phyloP scores from a whole-genome alignment of 139 green algal species.

The Auxenochlorella protothecoides region DNA sequence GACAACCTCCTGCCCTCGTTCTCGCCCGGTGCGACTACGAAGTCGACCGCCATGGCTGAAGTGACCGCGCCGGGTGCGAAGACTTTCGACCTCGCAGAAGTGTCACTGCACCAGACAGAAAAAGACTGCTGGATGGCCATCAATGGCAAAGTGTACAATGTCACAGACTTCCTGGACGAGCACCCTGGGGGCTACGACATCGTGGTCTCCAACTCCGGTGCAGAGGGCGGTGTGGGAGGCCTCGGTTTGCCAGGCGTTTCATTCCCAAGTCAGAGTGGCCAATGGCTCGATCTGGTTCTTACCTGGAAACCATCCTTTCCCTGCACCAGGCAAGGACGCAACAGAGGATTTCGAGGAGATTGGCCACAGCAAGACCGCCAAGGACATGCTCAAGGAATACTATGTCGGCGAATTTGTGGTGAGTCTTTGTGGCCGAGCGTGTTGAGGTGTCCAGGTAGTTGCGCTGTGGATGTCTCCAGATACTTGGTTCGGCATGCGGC shows the following conservation, averaged over 20 bases:
- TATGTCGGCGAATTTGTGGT: constrained; percentile 62
- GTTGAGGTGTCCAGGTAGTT: no score
- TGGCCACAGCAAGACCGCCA: constrained; percentile 69
- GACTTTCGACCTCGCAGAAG: constrained; percentile 37
- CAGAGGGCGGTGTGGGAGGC: background rate
- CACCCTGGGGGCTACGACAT: constrained; percentile 73
- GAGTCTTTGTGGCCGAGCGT: background rate
- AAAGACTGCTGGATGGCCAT: constrained; percentile 76
- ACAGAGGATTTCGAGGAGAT: constrained; percentile 89
- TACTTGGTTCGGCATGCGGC: no score
- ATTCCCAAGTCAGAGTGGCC: background rate
- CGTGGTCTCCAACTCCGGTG: constrained; percentile 52
- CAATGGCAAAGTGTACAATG: constrained; percentile 75
- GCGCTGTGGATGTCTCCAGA: no score
- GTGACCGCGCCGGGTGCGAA: constrained; percentile 5
- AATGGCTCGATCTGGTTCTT: no score
- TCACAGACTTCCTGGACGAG: constrained; percentile 81
- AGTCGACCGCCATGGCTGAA: no score
- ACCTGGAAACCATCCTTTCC: background rate
- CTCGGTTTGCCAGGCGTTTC: background rate
- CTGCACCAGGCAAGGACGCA: constrained; percentile 60
- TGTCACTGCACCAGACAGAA: constrained; percentile 56
- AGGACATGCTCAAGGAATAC: constrained; percentile 68
- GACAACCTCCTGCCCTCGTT: no score
- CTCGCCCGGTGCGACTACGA: no score